Conservation (phyloP, 2,329 filamentous ascomycete genomes). For the Colletotrichum lentis region DNA sequence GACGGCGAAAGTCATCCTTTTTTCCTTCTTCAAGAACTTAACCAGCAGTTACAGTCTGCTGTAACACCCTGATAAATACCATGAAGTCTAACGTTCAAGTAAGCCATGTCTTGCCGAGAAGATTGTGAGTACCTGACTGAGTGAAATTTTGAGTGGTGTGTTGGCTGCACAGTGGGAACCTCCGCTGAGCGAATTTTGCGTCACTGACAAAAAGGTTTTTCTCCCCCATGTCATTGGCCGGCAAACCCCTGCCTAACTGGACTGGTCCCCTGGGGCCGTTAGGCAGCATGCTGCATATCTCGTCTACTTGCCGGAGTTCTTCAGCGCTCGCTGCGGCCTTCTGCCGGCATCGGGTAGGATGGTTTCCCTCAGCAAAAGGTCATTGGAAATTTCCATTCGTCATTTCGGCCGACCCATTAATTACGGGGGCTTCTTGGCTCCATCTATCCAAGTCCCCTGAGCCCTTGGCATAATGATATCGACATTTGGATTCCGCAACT, state of each 20-base stretch:
- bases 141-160: slow-evolving; percentile 1
- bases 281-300: neutral
- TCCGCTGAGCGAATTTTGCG: slow-evolving; percentile 19
- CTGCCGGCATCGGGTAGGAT: slow-evolving; percentile 25
- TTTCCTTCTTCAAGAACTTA: too few species aligned
- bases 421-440: neutral
- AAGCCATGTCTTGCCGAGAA: too few species aligned
- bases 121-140: neutral
- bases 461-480: neutral
- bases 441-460: too few species aligned
- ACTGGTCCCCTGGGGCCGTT: neutral
- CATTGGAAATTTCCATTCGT: slow-evolving; percentile 10
- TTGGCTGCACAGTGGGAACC: slow-evolving; percentile 14
- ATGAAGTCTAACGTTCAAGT: too few species aligned
- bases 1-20: too few species aligned
- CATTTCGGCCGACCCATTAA: slow-evolving; percentile 3
- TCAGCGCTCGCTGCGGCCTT: slow-evolving; percentile 16
- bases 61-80: too few species aligned
- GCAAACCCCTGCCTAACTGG: neutral
- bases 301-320: slow-evolving; percentile 12
- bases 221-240: slow-evolving; percentile 14
- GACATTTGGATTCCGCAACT: neutral
- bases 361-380: neutral
- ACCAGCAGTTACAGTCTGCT: too few species aligned
- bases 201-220: slow-evolving; percentile 32